phyloP scores from a whole-genome alignment of 2,329 filamentous ascomycete species.

The Emergomyces africanus region DNA sequence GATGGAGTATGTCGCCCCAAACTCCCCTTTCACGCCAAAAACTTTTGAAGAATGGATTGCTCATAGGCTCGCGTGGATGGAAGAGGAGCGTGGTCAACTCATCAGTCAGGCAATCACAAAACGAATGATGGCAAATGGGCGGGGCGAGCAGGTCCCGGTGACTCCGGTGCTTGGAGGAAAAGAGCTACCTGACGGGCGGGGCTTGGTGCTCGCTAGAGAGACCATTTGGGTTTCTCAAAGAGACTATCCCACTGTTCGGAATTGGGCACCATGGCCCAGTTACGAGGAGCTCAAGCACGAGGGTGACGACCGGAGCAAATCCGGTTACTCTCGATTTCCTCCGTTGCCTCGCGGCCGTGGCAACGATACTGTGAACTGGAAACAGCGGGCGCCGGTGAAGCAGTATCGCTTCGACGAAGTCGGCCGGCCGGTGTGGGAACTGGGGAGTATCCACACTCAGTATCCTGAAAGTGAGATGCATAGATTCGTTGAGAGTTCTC shows the following conservation, averaged over 20 bases:
- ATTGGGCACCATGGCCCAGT: slow-evolving; percentile 18
- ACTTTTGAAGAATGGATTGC: slow-evolving; percentile 15
- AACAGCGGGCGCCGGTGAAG: slow-evolving; percentile 14
- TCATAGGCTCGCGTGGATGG: slow-evolving; percentile 11
- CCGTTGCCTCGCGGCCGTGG: slow-evolving; percentile 20
- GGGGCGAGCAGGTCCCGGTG: slow-evolving; percentile 2
- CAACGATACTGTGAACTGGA: slow-evolving; percentile 22
- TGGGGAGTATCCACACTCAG: not conserved
- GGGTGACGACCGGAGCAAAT: slow-evolving; percentile 18
- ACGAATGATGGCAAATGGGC: not conserved
- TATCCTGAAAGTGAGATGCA: slow-evolving; percentile 9
- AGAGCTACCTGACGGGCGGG: slow-evolving; percentile 12
- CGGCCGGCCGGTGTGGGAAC: slow-evolving; percentile 7
- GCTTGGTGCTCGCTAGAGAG: slow-evolving; percentile 15
- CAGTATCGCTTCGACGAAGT: slow-evolving; percentile 15
- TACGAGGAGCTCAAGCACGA: slow-evolving; percentile 21
- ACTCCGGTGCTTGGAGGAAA: slow-evolving; percentile 13
- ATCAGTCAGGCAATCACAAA: slow-evolving; percentile 6
- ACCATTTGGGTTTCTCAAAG: slow-evolving; percentile 18
- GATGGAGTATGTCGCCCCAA: slow-evolving; percentile 14
- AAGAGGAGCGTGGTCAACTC: slow-evolving; percentile 7
- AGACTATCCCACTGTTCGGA: slow-evolving; percentile 5
- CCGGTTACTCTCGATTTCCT: slow-evolving; percentile 18
- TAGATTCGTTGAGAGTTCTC: slow-evolving; percentile 6
- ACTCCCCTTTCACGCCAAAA: slow-evolving; percentile 17